Percentiles rank a stretch among this genome's conserved stretches.
phyloP scores from a whole-genome alignment of 225 moss, liverwort and hornwort species.

The Polytrichum formosum region DNA sequence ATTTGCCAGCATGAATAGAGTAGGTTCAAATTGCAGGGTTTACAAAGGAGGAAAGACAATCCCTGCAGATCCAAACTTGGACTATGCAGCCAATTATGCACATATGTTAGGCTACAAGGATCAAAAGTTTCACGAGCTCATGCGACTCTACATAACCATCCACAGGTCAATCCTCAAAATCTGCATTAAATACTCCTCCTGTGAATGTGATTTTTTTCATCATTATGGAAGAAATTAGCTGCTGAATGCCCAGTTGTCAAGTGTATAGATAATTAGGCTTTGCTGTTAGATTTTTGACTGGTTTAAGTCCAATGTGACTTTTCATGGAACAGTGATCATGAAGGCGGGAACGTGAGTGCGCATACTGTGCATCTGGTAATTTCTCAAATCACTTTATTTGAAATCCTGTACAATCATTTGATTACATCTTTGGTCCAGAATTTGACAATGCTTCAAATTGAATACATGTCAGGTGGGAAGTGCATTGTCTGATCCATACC shows the following conservation, averaged over 20 bases:
- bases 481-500: slow-evolving; percentile 82
- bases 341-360: slow-evolving; percentile 64
- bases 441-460: too few species aligned
- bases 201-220: too few species aligned
- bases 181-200: not conserved
- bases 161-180: slow-evolving; percentile 30
- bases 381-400: not conserved
- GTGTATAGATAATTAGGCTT: too few species aligned
- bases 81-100: slow-evolving; percentile 59
- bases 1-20: too few species aligned
- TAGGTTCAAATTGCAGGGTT: slow-evolving; percentile 14
- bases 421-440: not conserved
- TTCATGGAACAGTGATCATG: slow-evolving; percentile 41
- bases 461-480: slow-evolving; percentile 60
- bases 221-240: too few species aligned
- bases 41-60: slow-evolving; percentile 53
- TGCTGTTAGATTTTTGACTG: too few species aligned
- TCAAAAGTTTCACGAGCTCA: slow-evolving; percentile 45
- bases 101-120: slow-evolving; percentile 59
- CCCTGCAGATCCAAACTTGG: slow-evolving; percentile 42
- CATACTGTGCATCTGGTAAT: slow-evolving; percentile 60
- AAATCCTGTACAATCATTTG: not conserved
- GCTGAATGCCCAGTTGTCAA: too few species aligned
- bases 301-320: not conserved
- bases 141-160: slow-evolving; percentile 60